These are phyloP conservation scores for Termitomyces sp. DNA, from an alignment of 768 basidiomycete genomes.

Conservation along the genomic window DNA sequence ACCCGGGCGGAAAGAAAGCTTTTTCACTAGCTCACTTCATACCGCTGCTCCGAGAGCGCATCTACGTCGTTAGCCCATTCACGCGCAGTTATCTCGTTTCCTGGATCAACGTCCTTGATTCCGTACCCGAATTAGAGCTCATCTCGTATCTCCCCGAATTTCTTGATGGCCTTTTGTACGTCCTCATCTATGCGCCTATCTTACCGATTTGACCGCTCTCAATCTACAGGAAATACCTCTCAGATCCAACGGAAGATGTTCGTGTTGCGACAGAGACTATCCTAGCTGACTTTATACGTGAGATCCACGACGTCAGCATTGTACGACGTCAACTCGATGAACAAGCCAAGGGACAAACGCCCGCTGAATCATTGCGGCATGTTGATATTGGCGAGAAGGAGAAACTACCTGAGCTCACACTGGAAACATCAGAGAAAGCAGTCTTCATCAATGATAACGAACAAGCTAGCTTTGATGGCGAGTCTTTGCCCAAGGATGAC, in stretches of 20 bases:
- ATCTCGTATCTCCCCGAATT: conserved; percentile 95
- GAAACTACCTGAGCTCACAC: conserved; percentile 53
- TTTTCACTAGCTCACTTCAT: conserved; percentile 96
- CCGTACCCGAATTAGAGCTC: conserved; percentile 93
- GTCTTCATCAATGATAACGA: conserved; percentile 55
- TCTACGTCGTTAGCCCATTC: conserved; percentile 93
- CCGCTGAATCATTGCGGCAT: conserved; percentile 39
- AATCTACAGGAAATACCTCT: conserved; percentile 78
- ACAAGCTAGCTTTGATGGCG: conserved; percentile 35
- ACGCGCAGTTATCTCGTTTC: conserved; percentile 95
- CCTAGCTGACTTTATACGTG: conserved; percentile 84
- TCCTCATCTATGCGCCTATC: conserved; percentile 13
- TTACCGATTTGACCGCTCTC: neutral
- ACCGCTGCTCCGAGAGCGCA: conserved; percentile 87
- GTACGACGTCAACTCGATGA: conserved; percentile 69
- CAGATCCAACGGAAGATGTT: conserved; percentile 93
- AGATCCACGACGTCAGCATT: conserved; percentile 81
- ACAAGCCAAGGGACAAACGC: conserved; percentile 39
- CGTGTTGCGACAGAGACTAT: conserved; percentile 87
- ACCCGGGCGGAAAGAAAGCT: conserved; percentile 56
- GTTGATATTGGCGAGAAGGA: conserved; percentile 39
- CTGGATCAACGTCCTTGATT: conserved; percentile 95
- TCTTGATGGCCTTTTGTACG: conserved; percentile 88
- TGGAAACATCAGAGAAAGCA: conserved; percentile 55
- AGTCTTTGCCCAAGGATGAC: conserved; percentile 41